Conservation (phyloP, 495 filamentous ascomycete species). For the Melanomma pulvis-pyrius region DNA sequence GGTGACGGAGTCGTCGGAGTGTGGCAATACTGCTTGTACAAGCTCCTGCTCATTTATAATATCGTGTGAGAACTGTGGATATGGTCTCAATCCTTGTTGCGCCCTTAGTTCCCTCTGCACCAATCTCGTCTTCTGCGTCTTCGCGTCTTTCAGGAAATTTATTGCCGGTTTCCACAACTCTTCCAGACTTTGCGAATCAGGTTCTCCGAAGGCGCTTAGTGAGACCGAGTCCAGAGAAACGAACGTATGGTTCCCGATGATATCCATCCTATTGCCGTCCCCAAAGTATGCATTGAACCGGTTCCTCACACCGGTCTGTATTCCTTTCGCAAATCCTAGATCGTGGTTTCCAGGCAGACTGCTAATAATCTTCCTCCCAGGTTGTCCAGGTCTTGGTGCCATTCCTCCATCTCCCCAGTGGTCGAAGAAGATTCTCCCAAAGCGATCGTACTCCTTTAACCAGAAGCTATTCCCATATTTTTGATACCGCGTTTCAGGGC, state of each 20-base stretch:
- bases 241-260: constrained; percentile 94
- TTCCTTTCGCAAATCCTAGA: constrained; percentile 84
- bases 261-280: constrained; percentile 79
- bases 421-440: constrained; percentile 74
- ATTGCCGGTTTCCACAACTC: constrained; percentile 73
- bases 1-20: constrained; percentile 36
- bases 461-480: constrained; percentile 78
- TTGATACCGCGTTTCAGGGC: constrained; percentile 71
- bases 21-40: constrained; percentile 22
- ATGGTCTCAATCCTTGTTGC: constrained; percentile 46
- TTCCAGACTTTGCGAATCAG: constrained; percentile 45
- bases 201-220: constrained; percentile 69
- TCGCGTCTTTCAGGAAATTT: constrained; percentile 71
- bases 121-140: constrained; percentile 51
- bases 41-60: constrained; percentile 36
- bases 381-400: constrained; percentile 29
- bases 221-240: constrained; percentile 88
- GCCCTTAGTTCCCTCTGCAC: constrained; percentile 59
- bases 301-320: constrained; percentile 75
- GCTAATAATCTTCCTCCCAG: constrained; percentile 68
- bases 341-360: constrained; percentile 96
- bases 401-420: constrained; percentile 47
- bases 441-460: constrained; percentile 79
- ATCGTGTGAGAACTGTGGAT: constrained; percentile 37
- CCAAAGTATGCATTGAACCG: constrained; percentile 90